Evolutionary conservation across 1,139 yeast species (phyloP).

Genomic region (Geotrichum carabidarum): DNA sequence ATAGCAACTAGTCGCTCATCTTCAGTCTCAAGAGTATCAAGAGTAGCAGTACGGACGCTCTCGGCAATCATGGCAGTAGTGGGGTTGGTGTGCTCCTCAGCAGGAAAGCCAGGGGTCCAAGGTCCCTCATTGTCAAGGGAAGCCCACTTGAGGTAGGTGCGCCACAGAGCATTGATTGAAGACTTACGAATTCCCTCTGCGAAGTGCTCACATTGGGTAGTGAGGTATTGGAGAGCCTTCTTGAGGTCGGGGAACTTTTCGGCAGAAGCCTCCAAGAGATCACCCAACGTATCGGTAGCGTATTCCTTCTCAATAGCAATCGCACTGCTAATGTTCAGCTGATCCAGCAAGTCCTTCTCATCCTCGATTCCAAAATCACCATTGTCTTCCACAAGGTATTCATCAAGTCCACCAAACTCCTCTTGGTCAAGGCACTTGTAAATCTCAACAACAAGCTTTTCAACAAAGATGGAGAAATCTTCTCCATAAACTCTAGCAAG

Average conservation of each 20-base stretch:
- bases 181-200: slow-evolving; percentile 85
- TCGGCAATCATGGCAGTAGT: slow-evolving; percentile 55
- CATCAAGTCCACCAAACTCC: slow-evolving; percentile 35
- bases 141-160: slow-evolving; percentile 68
- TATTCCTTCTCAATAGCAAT: slow-evolving; percentile 95
- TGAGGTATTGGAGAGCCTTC: slow-evolving; percentile 58
- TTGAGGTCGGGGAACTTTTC: slow-evolving; percentile 76
- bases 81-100: slow-evolving; percentile 32
- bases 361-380: slow-evolving; percentile 31
- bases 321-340: slow-evolving; percentile 85
- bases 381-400: slow-evolving; percentile 34
- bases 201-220: slow-evolving; percentile 75
- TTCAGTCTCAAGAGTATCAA: slow-evolving; percentile 65
- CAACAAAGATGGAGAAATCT: slow-evolving; percentile 83
- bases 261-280: slow-evolving; percentile 82
- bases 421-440: slow-evolving; percentile 77
- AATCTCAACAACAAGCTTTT: slow-evolving; percentile 76
- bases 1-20: slow-evolving; percentile 77
- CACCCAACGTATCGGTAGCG: slow-evolving; percentile 86
- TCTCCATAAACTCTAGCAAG: slow-evolving; percentile 92
- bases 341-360: slow-evolving; percentile 54
- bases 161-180: slow-evolving; percentile 79
- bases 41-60: slow-evolving; percentile 61
- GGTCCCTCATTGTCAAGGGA: slow-evolving; percentile 40
- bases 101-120: slow-evolving; percentile 72